Percentiles rank a stretch among this genome's conserved stretches.
These are phyloP conservation scores for Erythrophleum fordii DNA, from an alignment of 306 rosid genomes.

Conservation along the genomic window DNA sequence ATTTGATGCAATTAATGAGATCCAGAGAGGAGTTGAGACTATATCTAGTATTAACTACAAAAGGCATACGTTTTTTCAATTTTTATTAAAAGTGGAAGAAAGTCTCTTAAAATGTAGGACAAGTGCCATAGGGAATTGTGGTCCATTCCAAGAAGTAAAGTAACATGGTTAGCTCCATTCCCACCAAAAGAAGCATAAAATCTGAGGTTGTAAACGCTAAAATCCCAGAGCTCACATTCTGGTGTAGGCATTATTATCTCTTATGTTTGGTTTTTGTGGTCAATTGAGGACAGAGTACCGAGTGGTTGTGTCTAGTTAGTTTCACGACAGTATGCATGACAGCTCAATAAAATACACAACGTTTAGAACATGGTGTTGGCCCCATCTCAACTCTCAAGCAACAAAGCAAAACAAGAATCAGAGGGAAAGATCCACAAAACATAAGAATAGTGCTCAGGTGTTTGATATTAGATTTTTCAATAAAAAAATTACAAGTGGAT, in stretches of 20 bases:
- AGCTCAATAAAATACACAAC: conserved; percentile 10
- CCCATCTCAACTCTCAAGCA: conserved; percentile 40
- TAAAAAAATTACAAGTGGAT: no score
- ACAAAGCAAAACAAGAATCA: conserved; percentile 16
- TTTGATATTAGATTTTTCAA: no score
- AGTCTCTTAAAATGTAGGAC: background rate
- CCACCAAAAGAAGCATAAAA: conserved; percentile 37
- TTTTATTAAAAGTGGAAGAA: background rate
- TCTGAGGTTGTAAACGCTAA: conserved; percentile 15
- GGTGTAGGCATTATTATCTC: conserved; percentile 11
- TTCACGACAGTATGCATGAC: no score
- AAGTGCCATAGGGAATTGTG: background rate
- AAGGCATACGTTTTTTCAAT: background rate
- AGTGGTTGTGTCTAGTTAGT: conserved; percentile 39
- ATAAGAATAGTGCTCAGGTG: background rate
- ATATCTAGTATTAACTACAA: no score
- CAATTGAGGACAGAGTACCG: conserved; percentile 37
- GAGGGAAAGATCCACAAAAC: background rate
- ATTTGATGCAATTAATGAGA: no score
- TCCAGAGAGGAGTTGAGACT: no score
- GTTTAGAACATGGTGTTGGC: conserved; percentile 41
- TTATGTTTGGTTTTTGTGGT: conserved; percentile 35
- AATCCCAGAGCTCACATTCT: conserved; percentile 14
- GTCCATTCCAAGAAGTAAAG: conserved; percentile 37
- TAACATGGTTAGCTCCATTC: conserved; percentile 25